Base-by-base conservation (phyloP, 352 stramenopile genomes). In the Pythium rhizo-oryzae region DNA sequence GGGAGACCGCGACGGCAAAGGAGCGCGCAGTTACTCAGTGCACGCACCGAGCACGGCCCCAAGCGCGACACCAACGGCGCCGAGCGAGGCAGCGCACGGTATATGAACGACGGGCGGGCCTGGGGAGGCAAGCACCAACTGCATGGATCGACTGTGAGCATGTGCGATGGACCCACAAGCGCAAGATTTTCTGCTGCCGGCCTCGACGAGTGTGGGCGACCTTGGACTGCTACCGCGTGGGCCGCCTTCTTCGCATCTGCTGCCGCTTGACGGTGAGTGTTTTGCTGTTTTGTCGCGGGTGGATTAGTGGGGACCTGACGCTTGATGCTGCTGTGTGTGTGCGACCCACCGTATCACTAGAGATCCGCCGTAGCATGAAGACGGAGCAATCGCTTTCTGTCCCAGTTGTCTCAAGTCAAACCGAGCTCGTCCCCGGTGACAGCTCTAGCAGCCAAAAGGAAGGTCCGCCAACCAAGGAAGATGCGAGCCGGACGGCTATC, bases 161-260 rank as follows among this genome's bases (percentile, higher is more conserved):
- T 71, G 64, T 62, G 56, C 55, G 52, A 62, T 65, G 56, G 47
- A 71, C 30, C 35, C 39, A 55, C 51, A 41, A 41, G 8, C 39
- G 30, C 56, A 52, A 62, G 25, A 54, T 43, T 16, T 46, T 16
- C 8, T 12, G 41, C 9, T 23, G 23, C 16, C 12, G 15, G 47
- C 41, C 44, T 35, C 37, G 33, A 25, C 53, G 11, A 12, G 56
- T 30, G 13, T 58, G 44, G 12, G 52, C 30, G 43, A n/a, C 12
- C 5, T 33, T n/a, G 16, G 24, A 13, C 30, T 12, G 23, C 18
- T n/a, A 9, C 37, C 44, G 0, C 44, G 44, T 9, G 63, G 56
- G 16, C 63, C 63, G 1, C 46, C 64, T 28, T 49, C 55, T 11
- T 70, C 63, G 11, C 63, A 70, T 30, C 37, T 70, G n/a, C 59